These are phyloP conservation scores for Gastrolobium bilobum DNA, from an alignment of 306 rosid genomes.

Conservation along the genomic window DNA sequence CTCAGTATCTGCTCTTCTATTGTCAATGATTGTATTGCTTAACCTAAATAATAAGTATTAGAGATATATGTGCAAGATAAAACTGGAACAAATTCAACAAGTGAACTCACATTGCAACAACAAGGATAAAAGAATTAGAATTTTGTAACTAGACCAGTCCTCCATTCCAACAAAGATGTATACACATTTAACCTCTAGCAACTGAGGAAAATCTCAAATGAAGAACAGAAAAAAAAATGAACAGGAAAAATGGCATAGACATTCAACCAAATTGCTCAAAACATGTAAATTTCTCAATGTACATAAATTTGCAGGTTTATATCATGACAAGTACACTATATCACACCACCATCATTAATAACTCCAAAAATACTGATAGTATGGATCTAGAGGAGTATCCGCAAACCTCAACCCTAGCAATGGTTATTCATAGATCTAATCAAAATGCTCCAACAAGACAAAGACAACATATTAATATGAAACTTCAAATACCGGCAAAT, in stretches of 20 bases:
- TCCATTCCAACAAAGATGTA: slow-evolving; percentile 22
- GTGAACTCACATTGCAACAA: slow-evolving; percentile 13
- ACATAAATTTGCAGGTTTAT: background rate
- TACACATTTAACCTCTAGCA: slow-evolving; percentile 2
- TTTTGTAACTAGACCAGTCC: background rate
- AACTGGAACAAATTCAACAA: background rate
- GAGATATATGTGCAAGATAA: slow-evolving; percentile 9
- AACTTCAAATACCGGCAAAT: background rate
- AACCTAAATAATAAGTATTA: slow-evolving; percentile 58
- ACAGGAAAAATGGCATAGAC: background rate
- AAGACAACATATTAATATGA: background rate
- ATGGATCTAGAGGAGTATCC: slow-evolving; percentile 2
- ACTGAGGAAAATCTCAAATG: slow-evolving; percentile 31
- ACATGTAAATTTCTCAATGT: background rate
- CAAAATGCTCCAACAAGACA: slow-evolving; percentile 1
- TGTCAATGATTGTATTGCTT: slow-evolving; percentile 54
- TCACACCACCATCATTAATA: background rate
- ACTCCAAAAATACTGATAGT: background rate
- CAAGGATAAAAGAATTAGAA: background rate
- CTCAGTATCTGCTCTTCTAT: slow-evolving; percentile 41
- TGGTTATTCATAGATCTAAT: background rate
- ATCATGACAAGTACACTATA: background rate
- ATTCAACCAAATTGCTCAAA: background rate
- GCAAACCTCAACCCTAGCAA: slow-evolving; percentile 1
- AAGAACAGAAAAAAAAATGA: background rate